Evolutionary conservation across 2,329 filamentous ascomycete genomes (phyloP).

Genomic region (Claviceps quebecensis): DNA sequence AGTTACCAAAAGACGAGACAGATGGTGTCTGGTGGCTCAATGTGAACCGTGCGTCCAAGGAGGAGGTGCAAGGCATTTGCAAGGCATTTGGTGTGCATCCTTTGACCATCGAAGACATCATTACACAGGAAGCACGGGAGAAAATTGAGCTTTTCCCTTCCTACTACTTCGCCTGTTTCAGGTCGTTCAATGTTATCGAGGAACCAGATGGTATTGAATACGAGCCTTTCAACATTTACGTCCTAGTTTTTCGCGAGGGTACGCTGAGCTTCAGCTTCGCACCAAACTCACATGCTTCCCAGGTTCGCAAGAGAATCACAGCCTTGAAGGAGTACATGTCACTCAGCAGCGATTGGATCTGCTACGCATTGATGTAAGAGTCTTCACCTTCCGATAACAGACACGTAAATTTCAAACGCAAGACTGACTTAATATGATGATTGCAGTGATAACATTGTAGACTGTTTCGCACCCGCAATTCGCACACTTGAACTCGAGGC

Average conservation of each 20-base stretch:
- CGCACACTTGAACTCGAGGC: conserved; percentile 76
- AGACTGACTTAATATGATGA: not conserved
- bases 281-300: conserved; percentile 71
- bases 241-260: conserved; percentile 90
- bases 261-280: conserved; percentile 90
- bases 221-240: conserved; percentile 92
- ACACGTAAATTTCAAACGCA: not conserved
- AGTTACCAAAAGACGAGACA: conserved; percentile 43
- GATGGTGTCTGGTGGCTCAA: conserved; percentile 99
- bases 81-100: conserved; percentile 93
- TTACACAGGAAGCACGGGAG: conserved; percentile 87
- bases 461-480: conserved; percentile 85
- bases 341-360: conserved; percentile 95
- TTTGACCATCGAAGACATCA: conserved; percentile 90
- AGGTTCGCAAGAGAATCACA: conserved; percentile 83
- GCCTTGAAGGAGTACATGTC: conserved; percentile 90
- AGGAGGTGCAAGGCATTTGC: conserved; percentile 77
- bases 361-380: conserved; percentile 86
- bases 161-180: conserved; percentile 97
- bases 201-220: conserved; percentile 72
- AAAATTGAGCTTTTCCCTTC: conserved; percentile 96
- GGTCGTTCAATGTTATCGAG: conserved; percentile 71
- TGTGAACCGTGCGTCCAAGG: conserved; percentile 76
- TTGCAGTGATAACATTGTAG: conserved; percentile 80
- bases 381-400: not conserved